Conservation (phyloP, 2,329 filamentous ascomycete genomes). For the Esteya vermicola region DNA sequence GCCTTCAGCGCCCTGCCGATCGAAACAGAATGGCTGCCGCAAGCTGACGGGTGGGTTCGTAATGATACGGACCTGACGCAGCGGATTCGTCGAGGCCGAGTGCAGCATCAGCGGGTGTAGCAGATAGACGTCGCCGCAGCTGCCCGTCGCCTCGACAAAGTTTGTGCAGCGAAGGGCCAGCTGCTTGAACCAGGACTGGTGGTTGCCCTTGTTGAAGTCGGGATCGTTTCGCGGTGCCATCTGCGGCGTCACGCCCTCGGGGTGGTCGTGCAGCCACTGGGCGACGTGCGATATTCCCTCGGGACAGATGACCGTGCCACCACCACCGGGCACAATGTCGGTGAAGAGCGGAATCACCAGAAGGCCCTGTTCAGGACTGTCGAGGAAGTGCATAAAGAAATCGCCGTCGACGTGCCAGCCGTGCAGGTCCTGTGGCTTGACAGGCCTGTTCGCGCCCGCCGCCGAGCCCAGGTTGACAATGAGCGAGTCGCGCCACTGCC, state of each 20-base stretch:
- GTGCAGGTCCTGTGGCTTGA: slow-evolving; percentile 35
- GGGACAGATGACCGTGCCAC: slow-evolving; percentile 51
- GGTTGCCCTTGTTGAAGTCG: slow-evolving; percentile 26
- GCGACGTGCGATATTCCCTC: slow-evolving; percentile 43
- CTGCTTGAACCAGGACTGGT: slow-evolving; percentile 26
- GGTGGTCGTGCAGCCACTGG: slow-evolving; percentile 42
- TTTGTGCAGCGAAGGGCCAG: slow-evolving; percentile 24
- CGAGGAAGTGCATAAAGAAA: slow-evolving; percentile 59
- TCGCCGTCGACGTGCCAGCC: slow-evolving; percentile 60
- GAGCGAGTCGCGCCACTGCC: slow-evolving; percentile 51
- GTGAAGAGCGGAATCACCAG: slow-evolving; percentile 55
- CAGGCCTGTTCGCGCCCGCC: slow-evolving; percentile 32
- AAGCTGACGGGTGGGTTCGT: slow-evolving; percentile 42
- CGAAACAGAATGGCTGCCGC: slow-evolving; percentile 35
- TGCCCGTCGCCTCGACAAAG: slow-evolving; percentile 40
- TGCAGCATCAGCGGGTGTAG: slow-evolving; percentile 49
- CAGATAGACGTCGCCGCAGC: slow-evolving; percentile 41
- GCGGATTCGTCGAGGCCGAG: slow-evolving; percentile 32
- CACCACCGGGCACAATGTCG: slow-evolving; percentile 44
- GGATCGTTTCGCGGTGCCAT: slow-evolving; percentile 43
- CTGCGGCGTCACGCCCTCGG: slow-evolving; percentile 50
- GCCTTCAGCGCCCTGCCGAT: slow-evolving; percentile 22
- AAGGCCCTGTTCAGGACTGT: slow-evolving; percentile 54
- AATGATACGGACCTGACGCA: slow-evolving; percentile 29
- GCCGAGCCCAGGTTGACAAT: slow-evolving; percentile 55